Conservation (phyloP, 495 filamentous ascomycete genomes). For the Hypoxylon fuscum region DNA sequence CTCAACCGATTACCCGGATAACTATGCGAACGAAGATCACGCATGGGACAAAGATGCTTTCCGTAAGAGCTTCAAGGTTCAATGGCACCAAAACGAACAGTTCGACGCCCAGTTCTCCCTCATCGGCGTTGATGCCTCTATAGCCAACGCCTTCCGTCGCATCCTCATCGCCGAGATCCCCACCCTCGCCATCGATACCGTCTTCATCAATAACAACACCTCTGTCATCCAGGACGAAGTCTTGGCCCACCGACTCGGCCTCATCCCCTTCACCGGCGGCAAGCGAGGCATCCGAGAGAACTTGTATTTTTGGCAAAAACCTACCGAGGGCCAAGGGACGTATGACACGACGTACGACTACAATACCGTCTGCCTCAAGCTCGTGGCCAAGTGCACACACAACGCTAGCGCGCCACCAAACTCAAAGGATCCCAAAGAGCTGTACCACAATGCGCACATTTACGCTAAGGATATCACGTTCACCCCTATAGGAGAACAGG, state of each 20-base stretch:
- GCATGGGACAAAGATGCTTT: constrained; percentile 84
- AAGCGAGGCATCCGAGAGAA: constrained; percentile 75
- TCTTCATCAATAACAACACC: constrained; percentile 94
- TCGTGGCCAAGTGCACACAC: constrained; percentile 79
- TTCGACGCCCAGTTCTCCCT: constrained; percentile 87
- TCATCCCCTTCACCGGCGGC: constrained; percentile 86
- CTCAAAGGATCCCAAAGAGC: constrained; percentile 80
- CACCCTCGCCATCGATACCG: constrained; percentile 89
- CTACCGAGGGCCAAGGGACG: constrained; percentile 48
- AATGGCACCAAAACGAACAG: constrained; percentile 82
- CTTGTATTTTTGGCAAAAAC: constrained; percentile 75
- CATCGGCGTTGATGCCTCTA: constrained; percentile 86
- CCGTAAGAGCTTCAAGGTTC: constrained; percentile 69
- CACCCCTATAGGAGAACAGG: constrained; percentile 76
- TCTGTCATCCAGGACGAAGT: constrained; percentile 98
- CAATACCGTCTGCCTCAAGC: constrained; percentile 78
- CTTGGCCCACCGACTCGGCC: constrained; percentile 84
- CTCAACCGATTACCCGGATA: constrained; percentile 88
- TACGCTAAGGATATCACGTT: constrained; percentile 86
- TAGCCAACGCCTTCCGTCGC: constrained; percentile 97
- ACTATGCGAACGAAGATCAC: constrained; percentile 91
- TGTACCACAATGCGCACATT: constrained; percentile 85
- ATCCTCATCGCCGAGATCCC: constrained; percentile 97
- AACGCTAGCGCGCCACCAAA: constrained; percentile 72
- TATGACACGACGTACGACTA: constrained; percentile 68